Evolutionary conservation across 2,329 filamentous ascomycete species (phyloP), one percentile per base, ranked within the genome.

Genomic region (Didymella keratinophila): DNA sequence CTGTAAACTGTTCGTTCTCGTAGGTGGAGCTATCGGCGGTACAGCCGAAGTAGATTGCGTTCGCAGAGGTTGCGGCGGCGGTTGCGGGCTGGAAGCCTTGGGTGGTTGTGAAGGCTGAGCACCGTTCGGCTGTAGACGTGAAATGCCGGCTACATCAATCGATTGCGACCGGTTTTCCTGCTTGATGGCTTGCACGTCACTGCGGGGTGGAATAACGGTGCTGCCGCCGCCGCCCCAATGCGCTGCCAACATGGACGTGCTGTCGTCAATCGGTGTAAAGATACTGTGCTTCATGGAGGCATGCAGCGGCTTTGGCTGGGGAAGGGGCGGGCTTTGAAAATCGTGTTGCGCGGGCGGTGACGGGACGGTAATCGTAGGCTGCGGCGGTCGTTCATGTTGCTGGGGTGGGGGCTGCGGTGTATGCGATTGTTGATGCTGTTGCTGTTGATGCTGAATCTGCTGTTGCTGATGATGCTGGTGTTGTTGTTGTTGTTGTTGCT

Each of bases 221-320:
- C 85, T 82, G 10, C 86, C 71, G 27, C 80, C 71, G 27, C 80
- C 80, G 25, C 80, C 81, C 81, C 81, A 88, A 74, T 97, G 93
- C 64, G 94, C 91, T 12, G 92, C 92, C 42, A 97, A 79, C 58
- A 97, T 89, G 1, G 93, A 97, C 47, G 91, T 86, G 68, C 90
- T 93, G 74, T 97, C 93, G 70, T 98, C 95, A 62, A 99, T 96
- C 0, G 95, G 95, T 0, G 95, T 99, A 74, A 98, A 98, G 59
- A 99, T 98, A 76, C 93, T 97, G 58, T 93, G 89, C 21, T 89
- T 89, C 75, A 93, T 93, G 32, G 83, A 78, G 32, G 79, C 77
- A 8, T 83, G 82, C 3, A 85, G 68, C 6, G 91, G 88, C 70
- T 89, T 90, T 2, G 89, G 88, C 63, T 91, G 80, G 66, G 55